Evolutionary conservation across 495 filamentous ascomycete genomes (phyloP).

Genomic region (Podospora anserina): DNA sequence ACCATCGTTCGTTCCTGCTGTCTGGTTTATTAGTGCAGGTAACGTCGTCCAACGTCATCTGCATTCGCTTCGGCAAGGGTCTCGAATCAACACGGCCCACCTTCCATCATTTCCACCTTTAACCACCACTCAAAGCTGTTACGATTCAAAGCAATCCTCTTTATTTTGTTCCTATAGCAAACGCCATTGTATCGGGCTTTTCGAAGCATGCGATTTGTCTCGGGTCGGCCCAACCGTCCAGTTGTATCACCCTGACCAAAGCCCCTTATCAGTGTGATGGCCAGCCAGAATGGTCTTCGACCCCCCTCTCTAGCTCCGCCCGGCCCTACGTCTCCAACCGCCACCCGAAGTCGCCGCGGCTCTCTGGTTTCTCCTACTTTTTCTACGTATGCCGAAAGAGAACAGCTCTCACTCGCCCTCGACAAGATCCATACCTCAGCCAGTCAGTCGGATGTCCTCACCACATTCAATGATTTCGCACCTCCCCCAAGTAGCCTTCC

Average conservation of each 20-base stretch:
- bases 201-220: conserved; percentile 19
- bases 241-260: not conserved
- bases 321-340: conserved; percentile 23
- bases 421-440: conserved; percentile 82
- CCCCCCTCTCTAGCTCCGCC: conserved; percentile 19
- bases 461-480: conserved; percentile 85
- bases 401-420: conserved; percentile 67
- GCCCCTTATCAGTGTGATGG: conserved; percentile 18
- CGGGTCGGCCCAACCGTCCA: conserved; percentile 1
- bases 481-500: conserved; percentile 54
- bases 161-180: not conserved
- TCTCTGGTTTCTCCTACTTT: conserved; percentile 64
- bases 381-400: conserved; percentile 58
- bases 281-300: conserved; percentile 22
- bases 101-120: not conserved
- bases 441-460: conserved; percentile 73
- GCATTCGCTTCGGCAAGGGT: conserved; percentile 5
- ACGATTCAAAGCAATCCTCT: not conserved
- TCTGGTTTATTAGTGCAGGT: not conserved
- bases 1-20: not conserved
- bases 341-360: conserved; percentile 49
- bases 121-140: not conserved
- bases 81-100: conserved; percentile 5
- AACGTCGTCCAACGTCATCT: conserved; percentile 4
- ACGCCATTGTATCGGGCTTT: not conserved